Percentiles rank a stretch among this genome's conserved stretches.
These are phyloP conservation scores for Alloteropsis angusta DNA, from an alignment of 202 grass and related monocot species.

Conservation along the genomic window DNA sequence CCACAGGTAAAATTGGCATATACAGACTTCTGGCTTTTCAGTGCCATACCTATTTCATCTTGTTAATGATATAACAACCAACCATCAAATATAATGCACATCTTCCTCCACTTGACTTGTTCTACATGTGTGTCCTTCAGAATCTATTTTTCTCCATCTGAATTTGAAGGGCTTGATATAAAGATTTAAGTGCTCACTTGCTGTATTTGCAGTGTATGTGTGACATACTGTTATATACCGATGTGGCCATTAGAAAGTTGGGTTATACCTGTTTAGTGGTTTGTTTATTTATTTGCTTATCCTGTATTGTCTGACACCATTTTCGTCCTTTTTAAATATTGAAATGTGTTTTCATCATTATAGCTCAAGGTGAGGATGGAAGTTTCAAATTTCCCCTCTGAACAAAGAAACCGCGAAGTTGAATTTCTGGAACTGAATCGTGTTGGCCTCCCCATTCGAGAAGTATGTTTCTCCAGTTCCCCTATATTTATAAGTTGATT, in stretches of 20 bases:
- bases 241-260: neutral
- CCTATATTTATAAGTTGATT: constrained; percentile 11
- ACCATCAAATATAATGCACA: neutral
- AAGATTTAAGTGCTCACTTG: neutral
- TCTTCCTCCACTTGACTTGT: neutral
- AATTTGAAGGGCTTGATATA: neutral
- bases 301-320: neutral
- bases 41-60: neutral
- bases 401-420: constrained; percentile 22
- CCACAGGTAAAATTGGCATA: constrained; percentile 20
- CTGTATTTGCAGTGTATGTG: neutral
- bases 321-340: neutral
- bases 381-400: constrained; percentile 22
- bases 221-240: neutral
- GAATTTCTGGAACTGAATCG: constrained; percentile 38
- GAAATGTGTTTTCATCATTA: neutral
- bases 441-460: constrained; percentile 30
- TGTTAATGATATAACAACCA: neutral
- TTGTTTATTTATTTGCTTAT: neutral
- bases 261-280: neutral
- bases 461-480: constrained; percentile 23
- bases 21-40: neutral
- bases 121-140: neutral
- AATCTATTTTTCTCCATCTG: neutral
- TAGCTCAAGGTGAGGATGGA: constrained; percentile 22